A percentile compares a stretch with the other conserved stretches of the same genome.
These are phyloP conservation scores for Eucalyptus melliodora DNA, from an alignment of 345 rosid species.

Conservation along the genomic window DNA sequence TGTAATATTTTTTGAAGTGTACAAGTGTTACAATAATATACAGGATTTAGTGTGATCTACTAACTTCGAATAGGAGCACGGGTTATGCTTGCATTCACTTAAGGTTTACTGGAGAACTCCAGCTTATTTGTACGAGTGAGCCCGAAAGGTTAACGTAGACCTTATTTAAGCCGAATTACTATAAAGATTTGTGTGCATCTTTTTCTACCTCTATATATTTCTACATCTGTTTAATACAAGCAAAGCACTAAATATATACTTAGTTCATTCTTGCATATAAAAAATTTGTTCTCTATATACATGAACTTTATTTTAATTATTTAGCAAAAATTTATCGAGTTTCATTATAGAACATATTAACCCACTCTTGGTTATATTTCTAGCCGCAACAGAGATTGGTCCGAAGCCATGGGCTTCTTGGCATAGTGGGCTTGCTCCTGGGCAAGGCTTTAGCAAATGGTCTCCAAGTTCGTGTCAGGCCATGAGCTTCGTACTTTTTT, in stretches of 20 bases:
- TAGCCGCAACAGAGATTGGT: neutral
- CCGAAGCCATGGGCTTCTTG: neutral
- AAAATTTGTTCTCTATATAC: rapidly evolving
- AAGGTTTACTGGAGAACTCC: rapidly evolving
- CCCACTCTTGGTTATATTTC: neutral
- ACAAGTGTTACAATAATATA: neutral
- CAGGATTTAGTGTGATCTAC: neutral
- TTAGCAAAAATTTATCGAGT: neutral
- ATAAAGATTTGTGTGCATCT: too few relatives aligned
- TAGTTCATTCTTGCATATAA: neutral
- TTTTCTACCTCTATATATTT: neutral
- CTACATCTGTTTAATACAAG: neutral
- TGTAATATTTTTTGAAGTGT: rapidly evolving
- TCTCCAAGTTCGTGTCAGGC: neutral
- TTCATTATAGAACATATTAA: too few relatives aligned
- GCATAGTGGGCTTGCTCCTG: neutral
- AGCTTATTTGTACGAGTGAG: too few relatives aligned
- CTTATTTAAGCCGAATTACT: rapidly evolving
- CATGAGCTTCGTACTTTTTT: too few relatives aligned
- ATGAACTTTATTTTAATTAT: neutral
- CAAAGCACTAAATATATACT: rapidly evolving
- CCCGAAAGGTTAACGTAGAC: rapidly evolving
- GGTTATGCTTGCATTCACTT: neutral
- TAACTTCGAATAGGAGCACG: neutral
- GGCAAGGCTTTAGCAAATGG: neutral